phyloP scores from a whole-genome alignment of 1,284 basidiomycete genomes.

The Apiotrichum akiyoshidainum region DNA sequence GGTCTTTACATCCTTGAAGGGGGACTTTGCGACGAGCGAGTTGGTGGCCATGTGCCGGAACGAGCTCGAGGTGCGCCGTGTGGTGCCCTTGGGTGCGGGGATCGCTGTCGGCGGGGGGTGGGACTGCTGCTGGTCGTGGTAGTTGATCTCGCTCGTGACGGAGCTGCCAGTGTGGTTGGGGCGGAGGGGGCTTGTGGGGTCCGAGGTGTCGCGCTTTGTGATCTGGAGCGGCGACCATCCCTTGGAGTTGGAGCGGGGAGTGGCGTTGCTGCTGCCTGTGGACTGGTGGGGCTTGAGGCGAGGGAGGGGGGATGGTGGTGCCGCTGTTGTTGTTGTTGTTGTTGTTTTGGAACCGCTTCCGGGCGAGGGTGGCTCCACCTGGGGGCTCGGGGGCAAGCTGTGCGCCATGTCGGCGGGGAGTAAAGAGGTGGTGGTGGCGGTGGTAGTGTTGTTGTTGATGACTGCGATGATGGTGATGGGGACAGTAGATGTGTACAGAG shows the following conservation, averaged over 20 bases:
- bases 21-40: conserved; percentile 81
- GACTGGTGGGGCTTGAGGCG: conserved; percentile 11
- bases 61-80: conserved; percentile 69
- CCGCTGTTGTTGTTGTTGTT: background rate
- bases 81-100: background rate
- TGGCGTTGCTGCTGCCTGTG: conserved; percentile 12
- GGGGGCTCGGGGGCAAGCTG: too few species aligned
- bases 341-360: background rate
- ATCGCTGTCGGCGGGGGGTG: background rate
- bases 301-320: background rate
- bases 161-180: conserved; percentile 24
- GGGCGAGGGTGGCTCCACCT: background rate
- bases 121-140: background rate
- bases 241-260: conserved; percentile 42
- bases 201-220: conserved; percentile 35
- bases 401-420: too few species aligned
- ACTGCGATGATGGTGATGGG: too few species aligned
- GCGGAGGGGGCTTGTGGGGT: conserved; percentile 19
- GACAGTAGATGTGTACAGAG: too few species aligned
- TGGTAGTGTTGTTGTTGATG: too few species aligned
- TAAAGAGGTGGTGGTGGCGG: too few species aligned
- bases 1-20: conserved; percentile 63
- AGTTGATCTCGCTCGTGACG: background rate
- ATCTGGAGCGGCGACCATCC: conserved; percentile 53
- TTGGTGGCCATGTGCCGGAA: conserved; percentile 77